Base-by-base conservation (phyloP, 805 yeast species). In the Cyberlindnera samutprakarnensis region DNA sequence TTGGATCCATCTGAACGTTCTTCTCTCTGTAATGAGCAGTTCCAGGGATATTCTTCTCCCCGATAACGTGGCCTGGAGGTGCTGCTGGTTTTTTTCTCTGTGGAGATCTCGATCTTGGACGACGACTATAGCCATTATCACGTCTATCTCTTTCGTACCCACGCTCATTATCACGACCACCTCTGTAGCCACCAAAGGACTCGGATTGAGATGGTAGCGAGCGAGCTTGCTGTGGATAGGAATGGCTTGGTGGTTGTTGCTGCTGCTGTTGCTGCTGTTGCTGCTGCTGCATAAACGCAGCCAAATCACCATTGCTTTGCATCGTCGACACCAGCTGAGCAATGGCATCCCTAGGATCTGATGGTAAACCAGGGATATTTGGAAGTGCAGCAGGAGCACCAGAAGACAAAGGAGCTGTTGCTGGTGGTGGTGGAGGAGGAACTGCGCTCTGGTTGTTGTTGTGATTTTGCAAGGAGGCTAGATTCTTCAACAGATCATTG, bases 1-100 rank as follows among this genome's bases (percentile, higher is more conserved):
- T 59, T 24, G 71, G 69, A 56, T 88, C 96, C 50, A 67, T 68
- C 9, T 78, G 70, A 27, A 86, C 78, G 35, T 72, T 74, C 48
- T 76, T 75, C n/a, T 79, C 78, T 57, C 94, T 75, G 56, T 62
- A 82, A 57, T 83, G 87, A 3, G 82, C 77, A 31, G 77, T 78
- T 3, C 83, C 78, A 24, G 83, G 84, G 6, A 67, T 58, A 51
- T 83, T 83, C 45, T 62, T 59, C 56, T 83, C 92, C 33, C 77
- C 75, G 32, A 63, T 65, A 32, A 52, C 61, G 37, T 60, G 56
- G 28, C 57, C 49, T 17, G 48, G 41, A 24, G 58, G 56, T 14
- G 48, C 44, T 7, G 28, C 27, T 14, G 41, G 41, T 25, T 16
- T 23, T 7, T 24, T 29, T 36, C 51, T 44, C 14, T 32, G 29